These are phyloP conservation scores for Pseudocercospora eumusae DNA, from an alignment of 2,329 filamentous ascomycete genomes.

Conservation along the genomic window DNA sequence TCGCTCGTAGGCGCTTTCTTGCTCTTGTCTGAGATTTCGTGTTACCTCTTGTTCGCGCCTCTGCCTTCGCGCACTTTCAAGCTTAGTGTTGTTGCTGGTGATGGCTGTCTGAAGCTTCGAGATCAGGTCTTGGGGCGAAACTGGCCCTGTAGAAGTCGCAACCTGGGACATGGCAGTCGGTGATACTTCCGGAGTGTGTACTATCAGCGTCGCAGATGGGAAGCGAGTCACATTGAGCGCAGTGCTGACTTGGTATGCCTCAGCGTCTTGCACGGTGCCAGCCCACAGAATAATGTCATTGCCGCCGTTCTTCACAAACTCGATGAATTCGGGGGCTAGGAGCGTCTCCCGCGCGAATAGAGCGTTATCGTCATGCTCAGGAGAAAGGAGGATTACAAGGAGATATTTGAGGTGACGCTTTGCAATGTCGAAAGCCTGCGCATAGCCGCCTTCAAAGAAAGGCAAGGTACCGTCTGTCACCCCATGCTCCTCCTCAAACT, in stretches of 20 bases:
- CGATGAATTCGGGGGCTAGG: conserved; percentile 70
- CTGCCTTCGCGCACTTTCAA: conserved; percentile 73
- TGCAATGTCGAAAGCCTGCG: conserved; percentile 83
- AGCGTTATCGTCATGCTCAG: conserved; percentile 90
- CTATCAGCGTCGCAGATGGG: conserved; percentile 82
- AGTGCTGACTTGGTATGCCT: conserved; percentile 89
- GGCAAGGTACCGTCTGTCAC: conserved; percentile 60
- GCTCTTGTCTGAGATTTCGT: conserved; percentile 79
- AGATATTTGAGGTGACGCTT: conserved; percentile 91
- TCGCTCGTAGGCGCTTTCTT: conserved; percentile 91
- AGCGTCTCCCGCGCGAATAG: conserved; percentile 81
- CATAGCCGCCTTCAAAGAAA: conserved; percentile 86
- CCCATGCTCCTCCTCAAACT: conserved; percentile 94
- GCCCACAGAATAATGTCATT: conserved; percentile 90
- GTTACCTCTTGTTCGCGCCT: conserved; percentile 77
- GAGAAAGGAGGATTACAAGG: conserved; percentile 82
- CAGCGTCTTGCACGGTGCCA: conserved; percentile 87
- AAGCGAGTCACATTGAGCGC: conserved; percentile 90
- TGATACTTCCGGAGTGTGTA: conserved; percentile 81
- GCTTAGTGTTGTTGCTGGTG: conserved; percentile 71
- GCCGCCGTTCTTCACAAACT: conserved; percentile 70
- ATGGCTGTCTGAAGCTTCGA: conserved; percentile 74
- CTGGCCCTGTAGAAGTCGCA: conserved; percentile 72
- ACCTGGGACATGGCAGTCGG: conserved; percentile 89
- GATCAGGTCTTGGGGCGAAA: conserved; percentile 69